Evolutionary conservation across 176 grass and related monocot genomes (phyloP).

Genomic region (Triticum timopheevii): DNA sequence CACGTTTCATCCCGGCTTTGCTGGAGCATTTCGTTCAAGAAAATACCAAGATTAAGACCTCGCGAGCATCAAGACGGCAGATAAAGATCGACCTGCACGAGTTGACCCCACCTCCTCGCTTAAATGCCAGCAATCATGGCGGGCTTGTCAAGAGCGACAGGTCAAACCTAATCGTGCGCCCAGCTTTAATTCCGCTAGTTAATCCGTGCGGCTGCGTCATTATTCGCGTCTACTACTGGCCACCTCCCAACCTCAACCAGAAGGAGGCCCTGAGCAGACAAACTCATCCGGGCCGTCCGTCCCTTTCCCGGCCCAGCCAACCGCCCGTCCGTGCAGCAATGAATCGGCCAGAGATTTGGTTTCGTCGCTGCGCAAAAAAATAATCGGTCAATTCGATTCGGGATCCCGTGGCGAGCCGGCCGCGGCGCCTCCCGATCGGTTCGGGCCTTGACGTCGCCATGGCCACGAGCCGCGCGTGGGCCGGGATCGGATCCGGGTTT

Average conservation of each 20-base stretch:
- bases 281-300: not conserved
- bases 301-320: not conserved
- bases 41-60: not conserved
- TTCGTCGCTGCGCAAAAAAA: not conserved
- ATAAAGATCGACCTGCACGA: not conserved
- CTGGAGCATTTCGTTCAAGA: not conserved
- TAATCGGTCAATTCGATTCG: no score
- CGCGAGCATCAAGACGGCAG: not conserved
- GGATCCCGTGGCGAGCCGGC: no score
- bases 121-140: not conserved
- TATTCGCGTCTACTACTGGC: not conserved
- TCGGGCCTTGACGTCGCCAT: not conserved
- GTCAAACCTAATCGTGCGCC: constrained; percentile 43
- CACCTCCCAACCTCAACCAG: not conserved
- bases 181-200: not conserved
- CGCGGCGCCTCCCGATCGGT: no score
- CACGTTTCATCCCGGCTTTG: not conserved
- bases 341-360: not conserved
- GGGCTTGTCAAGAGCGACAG: not conserved
- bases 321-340: not conserved
- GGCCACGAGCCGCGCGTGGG: constrained; percentile 39
- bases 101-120: constrained; percentile 22
- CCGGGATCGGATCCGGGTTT: not conserved
- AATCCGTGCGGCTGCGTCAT: not conserved
- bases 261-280: not conserved